Evolutionary conservation across 2,329 filamentous ascomycete species (phyloP), one percentile per base, ranked within the genome.

Genomic region (Colletotrichum sp.): DNA sequence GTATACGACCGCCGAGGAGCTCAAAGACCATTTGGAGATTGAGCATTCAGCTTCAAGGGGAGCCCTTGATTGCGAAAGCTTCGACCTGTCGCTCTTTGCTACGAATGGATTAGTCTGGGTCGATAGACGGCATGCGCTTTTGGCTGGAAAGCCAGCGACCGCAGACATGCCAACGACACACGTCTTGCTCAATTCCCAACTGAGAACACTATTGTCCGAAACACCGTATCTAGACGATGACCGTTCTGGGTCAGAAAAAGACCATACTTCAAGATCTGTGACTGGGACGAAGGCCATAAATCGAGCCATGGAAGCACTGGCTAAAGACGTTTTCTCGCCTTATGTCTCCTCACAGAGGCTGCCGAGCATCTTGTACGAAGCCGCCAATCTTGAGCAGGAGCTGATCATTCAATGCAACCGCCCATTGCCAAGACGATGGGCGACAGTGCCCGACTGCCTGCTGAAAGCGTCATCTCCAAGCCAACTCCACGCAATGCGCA

Each of bases 91-190:
- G n/a, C 21, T 24, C 9, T 57, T 57, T 57, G 52, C 52, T 24
- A 13, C n/a, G 0, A 24, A 12, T 9, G 52, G 0, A 24, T 12
- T 3, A 5, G 2, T 5, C 9, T n/a, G 0, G 18, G 39, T 49
- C 5, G 18, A 49, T 1, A 49, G 18, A 7, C 39, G 39, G 0
- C 9, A 49, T n/a, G 39, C 39, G 5, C 39, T 49, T n/a, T 49
- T 49, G 18, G 39, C 39, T 1, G 39, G 39, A 6, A 49, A 49
- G 39, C 39, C 39, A n/a, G 39, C 12, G 5, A 10, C 7, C 3
- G 0, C 39, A n/a, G 39, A 49, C 39, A 0, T 49, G 6, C 5
- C 18, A 7, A 49, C 39, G 18, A 49, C 39, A 49, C 3, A 49
- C 18, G 18, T 49, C 9, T 5, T 49, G 5, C 39, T 49, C 9